Percentiles rank a stretch among this genome's conserved stretches.
These are phyloP conservation scores for Sporothrix sp. DNA, from an alignment of 2,329 filamentous ascomycete species.

Conservation along the genomic window DNA sequence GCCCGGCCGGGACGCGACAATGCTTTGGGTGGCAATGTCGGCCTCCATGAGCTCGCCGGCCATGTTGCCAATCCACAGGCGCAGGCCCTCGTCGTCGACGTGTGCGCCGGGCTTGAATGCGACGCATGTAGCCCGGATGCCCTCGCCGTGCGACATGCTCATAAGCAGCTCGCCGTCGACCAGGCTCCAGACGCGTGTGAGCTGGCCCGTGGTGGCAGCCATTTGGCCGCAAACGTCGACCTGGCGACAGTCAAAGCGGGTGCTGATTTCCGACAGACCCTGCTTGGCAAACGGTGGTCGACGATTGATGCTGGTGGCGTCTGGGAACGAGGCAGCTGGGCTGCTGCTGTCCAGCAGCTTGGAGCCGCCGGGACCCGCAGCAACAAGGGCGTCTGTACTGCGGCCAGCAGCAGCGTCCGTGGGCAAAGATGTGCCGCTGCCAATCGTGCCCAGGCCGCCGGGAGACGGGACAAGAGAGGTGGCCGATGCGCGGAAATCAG, in stretches of 20 bases:
- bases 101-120: slow-evolving; percentile 75
- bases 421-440: not conserved
- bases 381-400: not conserved
- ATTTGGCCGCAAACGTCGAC: slow-evolving; percentile 83
- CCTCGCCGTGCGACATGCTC: slow-evolving; percentile 76
- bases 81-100: slow-evolving; percentile 68
- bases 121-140: slow-evolving; percentile 68
- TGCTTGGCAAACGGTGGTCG: slow-evolving; percentile 66
- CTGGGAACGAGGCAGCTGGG: slow-evolving; percentile 53
- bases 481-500: slow-evolving; percentile 28
- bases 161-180: slow-evolving; percentile 71
- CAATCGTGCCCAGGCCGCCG: not conserved
- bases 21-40: slow-evolving; percentile 63
- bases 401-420: not conserved
- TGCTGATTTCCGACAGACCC: slow-evolving; percentile 65
- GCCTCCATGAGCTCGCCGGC: slow-evolving; percentile 82
- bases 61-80: slow-evolving; percentile 85
- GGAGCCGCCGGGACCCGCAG: not conserved
- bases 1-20: slow-evolving; percentile 57
- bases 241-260: slow-evolving; percentile 76
- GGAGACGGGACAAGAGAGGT: not conserved
- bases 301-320: slow-evolving; percentile 74
- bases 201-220: slow-evolving; percentile 75
- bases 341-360: not conserved
- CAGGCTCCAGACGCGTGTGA: slow-evolving; percentile 83